Percentiles rank a stretch among this genome's conserved stretches.
Conservation (phyloP, 148 eudicot genomes). For the Amaranthus hypochondriacus region DNA sequence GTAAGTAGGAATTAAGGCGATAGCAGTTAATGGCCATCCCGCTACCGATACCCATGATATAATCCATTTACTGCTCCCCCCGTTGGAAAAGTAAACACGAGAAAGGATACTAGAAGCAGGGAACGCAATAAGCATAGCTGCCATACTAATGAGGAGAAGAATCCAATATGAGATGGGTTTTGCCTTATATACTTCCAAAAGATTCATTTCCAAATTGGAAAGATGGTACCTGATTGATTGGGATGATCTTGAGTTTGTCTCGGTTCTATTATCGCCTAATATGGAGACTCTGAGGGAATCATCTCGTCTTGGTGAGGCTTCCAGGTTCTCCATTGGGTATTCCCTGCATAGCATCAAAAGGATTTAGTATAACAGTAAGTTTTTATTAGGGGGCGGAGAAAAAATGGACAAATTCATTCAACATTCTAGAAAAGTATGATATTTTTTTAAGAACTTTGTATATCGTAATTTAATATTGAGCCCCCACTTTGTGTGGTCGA, state of each 20-base stretch:
- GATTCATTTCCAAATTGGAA: constrained; percentile 20
- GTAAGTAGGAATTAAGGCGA: constrained; percentile 49
- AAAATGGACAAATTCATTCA: too few relatives aligned
- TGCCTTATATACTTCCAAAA: constrained; percentile 37
- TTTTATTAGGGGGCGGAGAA: too few relatives aligned
- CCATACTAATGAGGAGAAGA: constrained; percentile 46
- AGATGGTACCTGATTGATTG: constrained; percentile 26
- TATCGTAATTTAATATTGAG: too few relatives aligned
- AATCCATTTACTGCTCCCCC: constrained; percentile 81
- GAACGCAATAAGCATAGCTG: constrained; percentile 68
- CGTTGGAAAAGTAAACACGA: constrained; percentile 61
- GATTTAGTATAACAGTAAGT: not conserved
- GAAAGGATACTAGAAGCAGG: constrained; percentile 78
- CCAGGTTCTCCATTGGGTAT: constrained; percentile 15
- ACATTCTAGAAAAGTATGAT: too few relatives aligned
- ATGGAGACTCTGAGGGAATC: constrained; percentile 11
- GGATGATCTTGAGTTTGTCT: constrained; percentile 22
- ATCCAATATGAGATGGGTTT: constrained; percentile 69
- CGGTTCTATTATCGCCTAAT: constrained; percentile 27
- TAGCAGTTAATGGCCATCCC: constrained; percentile 69
- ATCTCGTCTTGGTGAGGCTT: not conserved
- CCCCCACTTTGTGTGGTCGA: too few relatives aligned
- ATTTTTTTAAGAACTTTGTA: too few relatives aligned
- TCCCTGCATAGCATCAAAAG: constrained; percentile 9
- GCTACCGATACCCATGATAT: constrained; percentile 75